These are phyloP conservation scores for Globisporangium ultimum DNA, from an alignment of 352 stramenopile species.

Conservation along the genomic window DNA sequence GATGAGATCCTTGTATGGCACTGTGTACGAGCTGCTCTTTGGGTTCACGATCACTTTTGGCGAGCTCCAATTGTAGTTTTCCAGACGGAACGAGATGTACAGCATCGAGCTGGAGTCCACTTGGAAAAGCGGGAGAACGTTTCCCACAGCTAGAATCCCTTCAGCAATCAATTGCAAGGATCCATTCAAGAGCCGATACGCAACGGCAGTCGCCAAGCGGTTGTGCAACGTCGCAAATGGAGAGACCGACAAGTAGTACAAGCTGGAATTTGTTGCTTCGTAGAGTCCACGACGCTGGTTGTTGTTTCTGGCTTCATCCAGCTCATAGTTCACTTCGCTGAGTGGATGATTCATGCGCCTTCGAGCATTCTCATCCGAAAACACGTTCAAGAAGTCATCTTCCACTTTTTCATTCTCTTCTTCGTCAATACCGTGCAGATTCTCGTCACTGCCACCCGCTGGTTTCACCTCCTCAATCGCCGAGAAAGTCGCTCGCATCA, in stretches of 20 bases:
- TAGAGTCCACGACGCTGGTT: slow-evolving; percentile 78
- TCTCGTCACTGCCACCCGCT: slow-evolving; percentile 13
- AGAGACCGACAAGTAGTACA: slow-evolving; percentile 81
- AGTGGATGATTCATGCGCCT: slow-evolving; percentile 53
- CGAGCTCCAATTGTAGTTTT: slow-evolving; percentile 88
- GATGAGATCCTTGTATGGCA: slow-evolving; percentile 80
- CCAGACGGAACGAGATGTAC: slow-evolving; percentile 81
- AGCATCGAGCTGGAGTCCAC: slow-evolving; percentile 58
- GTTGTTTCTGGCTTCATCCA: slow-evolving; percentile 72
- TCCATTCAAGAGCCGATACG: slow-evolving; percentile 79
- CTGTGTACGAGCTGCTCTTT: slow-evolving; percentile 55
- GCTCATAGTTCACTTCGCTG: slow-evolving; percentile 70
- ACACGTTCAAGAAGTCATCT: slow-evolving; percentile 78
- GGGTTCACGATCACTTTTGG: slow-evolving; percentile 79
- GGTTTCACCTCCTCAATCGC: slow-evolving; percentile 45
- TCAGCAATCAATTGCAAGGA: slow-evolving; percentile 84
- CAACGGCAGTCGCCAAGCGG: slow-evolving; percentile 72
- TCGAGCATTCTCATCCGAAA: slow-evolving; percentile 42
- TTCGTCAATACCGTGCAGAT: slow-evolving; percentile 41
- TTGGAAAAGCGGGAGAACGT: slow-evolving; percentile 82
- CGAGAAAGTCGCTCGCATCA: slow-evolving; percentile 83
- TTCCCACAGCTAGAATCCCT: slow-evolving; percentile 81
- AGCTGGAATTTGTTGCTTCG: slow-evolving; percentile 81
- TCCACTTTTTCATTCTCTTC: slow-evolving; percentile 70
- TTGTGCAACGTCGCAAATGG: slow-evolving; percentile 86